Base-by-base conservation (phyloP, 129 eudicot genomes). In the Arctium minus region DNA sequence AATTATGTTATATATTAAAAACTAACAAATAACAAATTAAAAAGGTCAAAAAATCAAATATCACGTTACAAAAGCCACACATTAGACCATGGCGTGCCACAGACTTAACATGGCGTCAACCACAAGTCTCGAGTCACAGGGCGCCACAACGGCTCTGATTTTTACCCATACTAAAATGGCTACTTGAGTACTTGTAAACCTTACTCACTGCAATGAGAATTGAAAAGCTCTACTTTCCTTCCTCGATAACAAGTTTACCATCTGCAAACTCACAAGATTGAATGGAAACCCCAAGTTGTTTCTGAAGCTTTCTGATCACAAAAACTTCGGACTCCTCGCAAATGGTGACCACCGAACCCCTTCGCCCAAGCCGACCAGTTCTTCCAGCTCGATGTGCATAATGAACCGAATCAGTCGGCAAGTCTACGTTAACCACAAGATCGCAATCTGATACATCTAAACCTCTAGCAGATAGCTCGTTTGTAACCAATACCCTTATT, bases 371-470 rank as follows among this genome's bases (percentile, higher is more conserved):
- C 13, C 97, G 88, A 15, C 98, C 98, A 4, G 98, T 89, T 78
- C 98, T 79, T 37, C 98, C 98, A 35, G 98, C 98, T 62, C 97
- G 96, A 79, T 94, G 97, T 7, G 97, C 97, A 72, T 92, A 94
- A 85, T 94, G 98, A 86, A 83, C 86, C 8, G 96, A 87, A 87
- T 94, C 98, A 9, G 98, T 95, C 8, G 98, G 98, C 70, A 95
- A 83, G 85, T 81, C 97, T 70, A 95, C 88, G 44, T 93, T 95
- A 46, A 95, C 97, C 72, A 95, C 98, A 77, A 95, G 98, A 84
- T 95, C 97, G 80, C 98, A 95, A 70, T 95, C 94, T 15, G 97
- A 30, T 3, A 95, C 86, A 90, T 95, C 98, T 79, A 95, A 90
- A 83, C 98, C 98, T 68, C 98, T 91, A 44, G 98, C 98, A 15